Percentiles rank a stretch among this genome's conserved stretches.
These are phyloP conservation scores for Puccinellia tenuiflora DNA, from an alignment of 176 grass and related monocot genomes.

Conservation along the genomic window DNA sequence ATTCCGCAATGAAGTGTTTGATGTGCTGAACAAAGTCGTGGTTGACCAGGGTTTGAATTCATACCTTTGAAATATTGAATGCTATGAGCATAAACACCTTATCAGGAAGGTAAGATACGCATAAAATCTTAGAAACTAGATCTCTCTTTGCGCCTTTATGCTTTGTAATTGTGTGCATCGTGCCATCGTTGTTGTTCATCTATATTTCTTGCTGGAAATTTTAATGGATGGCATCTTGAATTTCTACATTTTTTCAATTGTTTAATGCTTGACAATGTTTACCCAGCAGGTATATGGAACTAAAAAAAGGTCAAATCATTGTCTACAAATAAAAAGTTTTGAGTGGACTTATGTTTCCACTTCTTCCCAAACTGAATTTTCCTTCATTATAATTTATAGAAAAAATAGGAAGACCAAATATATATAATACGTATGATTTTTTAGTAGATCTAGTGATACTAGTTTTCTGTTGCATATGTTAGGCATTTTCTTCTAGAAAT, in stretches of 20 bases:
- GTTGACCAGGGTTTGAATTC: conserved; percentile 96
- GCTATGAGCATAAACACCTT: conserved; percentile 85
- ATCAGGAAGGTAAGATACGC: conserved; percentile 76
- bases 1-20: conserved; percentile 87
- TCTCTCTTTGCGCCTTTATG: conserved; percentile 15
- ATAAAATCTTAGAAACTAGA: conserved; percentile 9
- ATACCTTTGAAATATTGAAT: conserved; percentile 93
- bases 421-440: too few relatives aligned
- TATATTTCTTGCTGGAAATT: background rate
- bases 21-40: conserved; percentile 93
- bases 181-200: background rate
- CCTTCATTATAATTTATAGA: background rate
- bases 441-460: too few relatives aligned
- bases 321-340: too few relatives aligned
- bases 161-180: conserved; percentile 12
- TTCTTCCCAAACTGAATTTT: background rate
- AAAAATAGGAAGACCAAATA: too few relatives aligned
- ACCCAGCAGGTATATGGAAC: too few relatives aligned
- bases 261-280: conserved; percentile 15
- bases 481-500: too few relatives aligned
- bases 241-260: background rate
- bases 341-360: background rate
- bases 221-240: background rate
- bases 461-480: too few relatives aligned
- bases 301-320: too few relatives aligned